Evolutionary conservation across 768 basidiomycete species (phyloP), one percentile per base, ranked within the genome.

Genomic region (Boletus reticulatus): DNA sequence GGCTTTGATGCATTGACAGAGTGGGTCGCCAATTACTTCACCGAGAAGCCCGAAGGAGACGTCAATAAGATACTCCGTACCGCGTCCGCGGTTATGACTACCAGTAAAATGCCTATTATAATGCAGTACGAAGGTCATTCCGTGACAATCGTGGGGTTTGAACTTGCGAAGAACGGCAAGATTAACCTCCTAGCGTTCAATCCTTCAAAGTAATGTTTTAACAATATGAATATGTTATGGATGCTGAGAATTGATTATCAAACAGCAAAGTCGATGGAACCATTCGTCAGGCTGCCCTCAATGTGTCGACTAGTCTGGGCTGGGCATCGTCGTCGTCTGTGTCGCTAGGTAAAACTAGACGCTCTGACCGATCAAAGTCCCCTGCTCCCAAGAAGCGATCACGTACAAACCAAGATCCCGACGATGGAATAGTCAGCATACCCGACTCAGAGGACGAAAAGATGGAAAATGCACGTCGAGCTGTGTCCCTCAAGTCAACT

Each of bases 101-200:
- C 89, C 0, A 70, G 81, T 20, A 84, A 80, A 62, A 85, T 92
- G 82, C 94, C 94, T 10, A 65, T 97, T 31, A 86, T 96, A 42
- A 74, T 96, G 48, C 87, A 96, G 75, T 85, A 91, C 64, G 68
- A 78, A 8, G 92, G 92, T 0, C 94, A 97, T 73, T 97, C 94
- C n/a, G 73, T 89, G 24, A 87, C 88, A 5, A 84, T 97, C 13
- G 79, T 97, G 4, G 94, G 94, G 2, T 94, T 88, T 62, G 92
- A 95, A 69, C 71, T 85, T 38, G 76, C 75, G 50, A 81, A 78
- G 61, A 75, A 75, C 16, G 86, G 84, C 8, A 69, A 74, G 13
- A 75, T 82, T 38, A 86, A 82, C 59, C 77, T 97, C 10, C 75
- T 96, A 14, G 75, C 81, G 8, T 92, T 94, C 59, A 92, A 97